A percentile compares a stretch with the other conserved stretches of the same genome.
phyloP scores from a whole-genome alignment of 192 early-diverging fungal species.

The Gonapodya sp. region DNA sequence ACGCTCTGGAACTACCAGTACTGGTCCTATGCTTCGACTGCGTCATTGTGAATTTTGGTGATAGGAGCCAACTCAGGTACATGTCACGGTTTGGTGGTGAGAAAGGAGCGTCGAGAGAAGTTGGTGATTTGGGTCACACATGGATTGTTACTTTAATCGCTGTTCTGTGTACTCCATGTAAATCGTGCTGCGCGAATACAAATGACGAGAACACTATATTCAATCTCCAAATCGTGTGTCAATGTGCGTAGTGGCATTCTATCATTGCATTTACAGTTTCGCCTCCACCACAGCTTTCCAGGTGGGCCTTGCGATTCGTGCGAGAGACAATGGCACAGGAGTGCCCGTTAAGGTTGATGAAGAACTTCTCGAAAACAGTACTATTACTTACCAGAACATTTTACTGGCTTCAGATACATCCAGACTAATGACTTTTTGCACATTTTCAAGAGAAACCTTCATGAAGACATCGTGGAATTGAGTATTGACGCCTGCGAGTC shows the following conservation, averaged over 20 bases:
- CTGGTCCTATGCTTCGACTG: background rate
- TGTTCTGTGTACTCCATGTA: too few relatives aligned
- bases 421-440: background rate
- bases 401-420: background rate
- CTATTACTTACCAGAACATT: background rate
- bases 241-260: too few relatives aligned
- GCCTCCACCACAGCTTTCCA: background rate
- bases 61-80: too few relatives aligned
- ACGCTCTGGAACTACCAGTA: constrained; percentile 3
- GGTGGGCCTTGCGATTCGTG: background rate
- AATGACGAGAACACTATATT: too few relatives aligned
- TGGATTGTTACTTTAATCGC: too few relatives aligned
- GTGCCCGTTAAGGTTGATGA: background rate
- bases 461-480: background rate
- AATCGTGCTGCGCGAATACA: too few relatives aligned
- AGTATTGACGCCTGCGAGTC: too few relatives aligned
- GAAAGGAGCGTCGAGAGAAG: too few relatives aligned
- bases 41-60: background rate
- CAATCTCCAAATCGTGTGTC: too few relatives aligned
- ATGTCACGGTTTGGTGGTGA: too few relatives aligned
- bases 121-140: too few relatives aligned
- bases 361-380: background rate
- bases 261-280: background rate
- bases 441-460: background rate
- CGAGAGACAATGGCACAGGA: background rate